These are phyloP conservation scores for Suillus variegatus DNA, from an alignment of 768 basidiomycete genomes.

Conservation along the genomic window DNA sequence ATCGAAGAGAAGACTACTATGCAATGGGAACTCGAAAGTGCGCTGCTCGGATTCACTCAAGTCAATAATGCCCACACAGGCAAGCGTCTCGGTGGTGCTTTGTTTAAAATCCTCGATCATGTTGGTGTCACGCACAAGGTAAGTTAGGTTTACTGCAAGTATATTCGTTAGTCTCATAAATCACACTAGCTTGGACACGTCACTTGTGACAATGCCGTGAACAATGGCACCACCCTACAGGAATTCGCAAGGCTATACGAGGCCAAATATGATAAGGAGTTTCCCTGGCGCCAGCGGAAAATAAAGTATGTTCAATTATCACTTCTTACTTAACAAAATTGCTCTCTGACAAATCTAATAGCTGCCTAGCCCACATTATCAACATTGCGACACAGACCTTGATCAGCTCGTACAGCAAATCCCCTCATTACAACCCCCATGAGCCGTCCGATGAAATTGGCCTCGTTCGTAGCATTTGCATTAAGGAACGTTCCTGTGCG, in stretches of 20 bases:
- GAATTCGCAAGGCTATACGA: neutral
- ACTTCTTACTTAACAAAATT: slow-evolving; percentile 8
- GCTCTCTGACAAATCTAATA: neutral
- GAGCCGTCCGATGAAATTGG: slow-evolving; percentile 23
- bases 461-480: slow-evolving; percentile 17
- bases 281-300: neutral
- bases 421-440: slow-evolving; percentile 25
- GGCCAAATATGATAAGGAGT: neutral
- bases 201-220: slow-evolving; percentile 25
- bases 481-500: slow-evolving; percentile 27
- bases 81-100: neutral
- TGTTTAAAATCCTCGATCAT: too few species aligned
- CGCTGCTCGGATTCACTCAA: slow-evolving; percentile 36
- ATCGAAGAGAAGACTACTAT: neutral
- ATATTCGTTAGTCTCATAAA: neutral
- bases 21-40: slow-evolving; percentile 30
- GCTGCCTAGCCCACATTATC: slow-evolving; percentile 35
- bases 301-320: neutral
- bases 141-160: neutral
- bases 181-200: slow-evolving; percentile 33
- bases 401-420: slow-evolving; percentile 26
- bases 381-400: slow-evolving; percentile 36
- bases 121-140: too few species aligned
- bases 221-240: neutral
- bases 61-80: slow-evolving; percentile 43